Conservation (phyloP, 352 stramenopile species). For the Pythium brachiatum region DNA sequence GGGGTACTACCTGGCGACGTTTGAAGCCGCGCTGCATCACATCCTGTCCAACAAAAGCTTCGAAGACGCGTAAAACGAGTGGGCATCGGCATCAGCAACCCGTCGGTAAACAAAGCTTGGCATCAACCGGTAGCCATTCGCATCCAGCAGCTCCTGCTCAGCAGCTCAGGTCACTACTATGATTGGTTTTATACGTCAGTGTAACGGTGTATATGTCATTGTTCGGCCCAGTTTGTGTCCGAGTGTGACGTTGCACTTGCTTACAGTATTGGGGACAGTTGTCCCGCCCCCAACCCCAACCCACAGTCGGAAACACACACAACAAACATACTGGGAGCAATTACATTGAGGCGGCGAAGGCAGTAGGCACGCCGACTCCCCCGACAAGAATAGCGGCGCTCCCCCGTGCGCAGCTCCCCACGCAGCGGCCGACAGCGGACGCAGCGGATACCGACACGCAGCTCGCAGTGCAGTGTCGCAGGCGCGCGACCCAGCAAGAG, state of each 20-base stretch:
- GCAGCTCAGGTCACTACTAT: conserved; percentile 1
- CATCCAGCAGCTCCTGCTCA: too few relatives aligned
- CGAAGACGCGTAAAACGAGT: conserved; percentile 15
- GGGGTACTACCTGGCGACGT: conserved; percentile 87
- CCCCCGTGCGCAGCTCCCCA: not conserved
- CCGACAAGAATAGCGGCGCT: not conserved
- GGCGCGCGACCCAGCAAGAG: not conserved
- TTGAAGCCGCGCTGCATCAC: conserved; percentile 77
- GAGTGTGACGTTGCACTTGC: conserved; percentile 12
- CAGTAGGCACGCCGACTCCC: not conserved
- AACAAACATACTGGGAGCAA: not conserved
- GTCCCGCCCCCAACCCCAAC: conserved; percentile 8
- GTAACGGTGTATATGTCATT: conserved; percentile 1
- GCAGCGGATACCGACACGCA: not conserved
- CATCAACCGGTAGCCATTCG: not conserved
- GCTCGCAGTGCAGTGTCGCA: not conserved
- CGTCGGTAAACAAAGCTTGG: not conserved
- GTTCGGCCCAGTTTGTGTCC: not conserved
- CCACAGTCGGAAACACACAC: not conserved
- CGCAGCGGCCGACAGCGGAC: not conserved
- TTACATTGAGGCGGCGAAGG: not conserved
- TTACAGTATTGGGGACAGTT: not conserved
- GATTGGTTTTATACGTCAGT: not conserved
- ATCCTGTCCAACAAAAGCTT: conserved; percentile 66
- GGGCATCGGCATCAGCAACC: not conserved